Evolutionary conservation across 2,329 filamentous ascomycete species (phyloP).

Genomic region (Akanthomyces dipterigenus): DNA sequence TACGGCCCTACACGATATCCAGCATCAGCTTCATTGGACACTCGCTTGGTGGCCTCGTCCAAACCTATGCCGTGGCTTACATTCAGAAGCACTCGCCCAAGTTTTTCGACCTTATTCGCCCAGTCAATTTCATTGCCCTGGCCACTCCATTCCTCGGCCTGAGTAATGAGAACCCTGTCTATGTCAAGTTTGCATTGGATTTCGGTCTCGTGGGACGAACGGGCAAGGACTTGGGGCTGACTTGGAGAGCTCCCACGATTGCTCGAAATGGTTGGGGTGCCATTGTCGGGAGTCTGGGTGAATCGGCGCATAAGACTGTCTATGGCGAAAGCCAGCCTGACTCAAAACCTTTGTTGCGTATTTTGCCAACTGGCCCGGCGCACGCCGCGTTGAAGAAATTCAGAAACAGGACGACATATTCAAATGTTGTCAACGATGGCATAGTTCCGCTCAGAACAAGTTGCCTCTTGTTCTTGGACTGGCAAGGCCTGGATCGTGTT

Average conservation of each 20-base stretch:
- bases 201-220: slow-evolving; percentile 95
- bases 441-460: slow-evolving; percentile 94
- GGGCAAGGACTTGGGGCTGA: slow-evolving; percentile 88
- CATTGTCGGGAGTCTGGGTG: slow-evolving; percentile 73
- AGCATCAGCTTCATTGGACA: slow-evolving; percentile 95
- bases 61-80: slow-evolving; percentile 92
- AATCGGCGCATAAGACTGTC: slow-evolving; percentile 54
- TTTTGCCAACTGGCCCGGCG: slow-evolving; percentile 85
- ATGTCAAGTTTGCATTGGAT: slow-evolving; percentile 93
- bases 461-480: slow-evolving; percentile 93
- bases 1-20: slow-evolving; percentile 71
- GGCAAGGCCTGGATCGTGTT: slow-evolving; percentile 87
- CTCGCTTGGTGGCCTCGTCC: slow-evolving; percentile 81
- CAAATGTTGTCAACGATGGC: slow-evolving; percentile 95
- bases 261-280: slow-evolving; percentile 83
- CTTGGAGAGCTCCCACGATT: slow-evolving; percentile 84
- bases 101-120: slow-evolving; percentile 81
- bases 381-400: slow-evolving; percentile 84
- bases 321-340: slow-evolving; percentile 62
- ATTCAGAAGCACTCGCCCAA: slow-evolving; percentile 91
- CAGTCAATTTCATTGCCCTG: slow-evolving; percentile 83
- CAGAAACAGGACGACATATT: slow-evolving; percentile 85
- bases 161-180: slow-evolving; percentile 95
- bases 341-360: slow-evolving; percentile 80
- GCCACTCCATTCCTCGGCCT: slow-evolving; percentile 84